Base-by-base conservation (phyloP, 805 yeast species). In the Tetrapisispora taiwanensis region DNA sequence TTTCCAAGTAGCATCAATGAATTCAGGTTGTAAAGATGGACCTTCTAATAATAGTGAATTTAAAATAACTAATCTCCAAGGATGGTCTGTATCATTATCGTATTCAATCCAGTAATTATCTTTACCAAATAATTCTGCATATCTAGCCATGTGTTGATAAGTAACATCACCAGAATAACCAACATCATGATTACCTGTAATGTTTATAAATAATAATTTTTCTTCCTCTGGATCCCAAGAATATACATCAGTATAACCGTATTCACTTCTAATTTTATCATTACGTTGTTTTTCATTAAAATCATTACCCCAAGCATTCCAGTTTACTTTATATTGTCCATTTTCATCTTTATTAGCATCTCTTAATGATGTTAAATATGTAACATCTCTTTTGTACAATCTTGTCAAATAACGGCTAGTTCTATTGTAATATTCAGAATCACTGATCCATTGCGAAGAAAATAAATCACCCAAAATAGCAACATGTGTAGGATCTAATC, bases 151-250 rank as follows among this genome's bases (percentile, higher is more conserved):
- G 55, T 95, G 95, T 55, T 86, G 96, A 69, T 80, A 79, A 0
- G 95, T 89, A 33, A 94, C 86, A 63, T 92, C 98, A 0, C 97
- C 97, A 41, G 84, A 76, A 60, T 92, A 90, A 0, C 98, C 98
- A 37, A 90, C 79, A 60, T 92, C 98, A 60, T 92, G 98, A 60
- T 92, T 92, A 1, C 98, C 98, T 1, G 95, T 81, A 38, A 92
- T 68, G 60, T 92, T 92, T 49, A 87, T 74, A 56, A 90, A 77
- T 31, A 84, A 65, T 8, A 87, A 88, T 47, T 76, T 78, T 30
- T 73, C 71, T 20, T 65, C 53, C 20, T 63, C 61, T 27, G 36
- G 36, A 39, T 72, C 68, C 95, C 95, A 84, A 54, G 81, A 84
- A 50, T 77, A 75, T 6, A 81, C 75, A 59, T 83, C 77, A 41